Conservation (phyloP, 495 filamentous ascomycete species). For the Aspergillus nidulans region DNA sequence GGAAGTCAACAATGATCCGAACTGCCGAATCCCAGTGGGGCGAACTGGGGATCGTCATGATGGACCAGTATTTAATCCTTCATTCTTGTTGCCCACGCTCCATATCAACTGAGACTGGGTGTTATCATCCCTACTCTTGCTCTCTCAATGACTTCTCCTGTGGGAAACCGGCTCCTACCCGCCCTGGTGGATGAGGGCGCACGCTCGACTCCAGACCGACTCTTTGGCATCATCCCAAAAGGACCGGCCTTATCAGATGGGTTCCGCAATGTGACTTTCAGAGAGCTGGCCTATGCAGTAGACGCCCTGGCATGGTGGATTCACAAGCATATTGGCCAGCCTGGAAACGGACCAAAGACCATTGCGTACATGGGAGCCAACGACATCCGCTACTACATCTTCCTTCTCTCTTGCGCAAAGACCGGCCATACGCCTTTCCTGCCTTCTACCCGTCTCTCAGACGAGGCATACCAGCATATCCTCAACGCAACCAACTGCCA, state of each 20-base stretch:
- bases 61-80: not conserved
- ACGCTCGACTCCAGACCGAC: slow-evolving; percentile 28
- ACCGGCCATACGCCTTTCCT: slow-evolving; percentile 37
- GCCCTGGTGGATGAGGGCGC: slow-evolving; percentile 41
- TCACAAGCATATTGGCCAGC: slow-evolving; percentile 27
- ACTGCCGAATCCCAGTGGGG: not conserved
- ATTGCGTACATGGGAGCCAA: slow-evolving; percentile 42
- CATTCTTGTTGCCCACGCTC: too few species aligned
- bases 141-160: not conserved
- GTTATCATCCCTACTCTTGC: not conserved
- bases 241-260: slow-evolving; percentile 44
- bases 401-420: slow-evolving; percentile 42
- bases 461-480: slow-evolving; percentile 20
- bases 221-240: slow-evolving; percentile 40
- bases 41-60: not conserved
- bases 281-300: slow-evolving; percentile 46
- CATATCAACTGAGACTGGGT: not conserved
- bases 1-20: not conserved
- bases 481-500: slow-evolving; percentile 7
- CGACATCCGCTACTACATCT: slow-evolving; percentile 36
- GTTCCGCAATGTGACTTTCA: slow-evolving; percentile 47
- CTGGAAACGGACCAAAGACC: slow-evolving; percentile 11
- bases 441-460: not conserved
- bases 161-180: not conserved
- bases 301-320: slow-evolving; percentile 50